phyloP scores from a whole-genome alignment of 2,329 filamentous ascomycete species.

The Metarhizium humberi region DNA sequence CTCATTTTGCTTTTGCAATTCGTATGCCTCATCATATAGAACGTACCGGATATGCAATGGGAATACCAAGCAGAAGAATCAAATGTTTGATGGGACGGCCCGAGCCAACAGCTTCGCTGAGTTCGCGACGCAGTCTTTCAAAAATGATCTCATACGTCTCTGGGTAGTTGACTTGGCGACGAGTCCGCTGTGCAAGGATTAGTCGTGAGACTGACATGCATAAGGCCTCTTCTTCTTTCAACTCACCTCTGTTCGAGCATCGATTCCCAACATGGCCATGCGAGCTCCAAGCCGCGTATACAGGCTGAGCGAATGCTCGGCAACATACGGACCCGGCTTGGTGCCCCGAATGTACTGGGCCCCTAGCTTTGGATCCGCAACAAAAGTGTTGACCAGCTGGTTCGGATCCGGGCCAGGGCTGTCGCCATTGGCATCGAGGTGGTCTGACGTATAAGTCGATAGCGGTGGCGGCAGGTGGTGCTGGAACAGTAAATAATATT shows the following conservation, averaged over 20 bases:
- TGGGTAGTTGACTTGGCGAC: constrained; percentile 90
- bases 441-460: constrained; percentile 71
- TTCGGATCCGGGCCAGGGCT: constrained; percentile 54
- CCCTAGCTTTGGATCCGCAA: constrained; percentile 47
- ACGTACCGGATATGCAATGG: constrained; percentile 67
- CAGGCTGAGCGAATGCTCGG: constrained; percentile 76
- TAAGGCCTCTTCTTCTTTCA: not conserved
- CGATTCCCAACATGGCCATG: constrained; percentile 78
- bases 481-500: constrained; percentile 97
- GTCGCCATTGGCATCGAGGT: constrained; percentile 12
- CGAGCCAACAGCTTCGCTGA: constrained; percentile 54
- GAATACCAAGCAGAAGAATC: constrained; percentile 78
- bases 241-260: constrained; percentile 77
- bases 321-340: constrained; percentile 81
- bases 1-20: not conserved
- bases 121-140: constrained; percentile 62
- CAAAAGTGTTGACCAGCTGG: constrained; percentile 67
- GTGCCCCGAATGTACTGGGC: constrained; percentile 69
- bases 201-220: not conserved
- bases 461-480: constrained; percentile 80
- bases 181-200: constrained; percentile 51
- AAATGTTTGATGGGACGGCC: constrained; percentile 81
- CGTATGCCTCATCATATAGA: constrained; percentile 18
- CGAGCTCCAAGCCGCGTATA: constrained; percentile 76
- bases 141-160: constrained; percentile 85